Base-by-base conservation (phyloP, 371 early-diverging fungal genomes). In the Lichtheimia corymbifera region DNA sequence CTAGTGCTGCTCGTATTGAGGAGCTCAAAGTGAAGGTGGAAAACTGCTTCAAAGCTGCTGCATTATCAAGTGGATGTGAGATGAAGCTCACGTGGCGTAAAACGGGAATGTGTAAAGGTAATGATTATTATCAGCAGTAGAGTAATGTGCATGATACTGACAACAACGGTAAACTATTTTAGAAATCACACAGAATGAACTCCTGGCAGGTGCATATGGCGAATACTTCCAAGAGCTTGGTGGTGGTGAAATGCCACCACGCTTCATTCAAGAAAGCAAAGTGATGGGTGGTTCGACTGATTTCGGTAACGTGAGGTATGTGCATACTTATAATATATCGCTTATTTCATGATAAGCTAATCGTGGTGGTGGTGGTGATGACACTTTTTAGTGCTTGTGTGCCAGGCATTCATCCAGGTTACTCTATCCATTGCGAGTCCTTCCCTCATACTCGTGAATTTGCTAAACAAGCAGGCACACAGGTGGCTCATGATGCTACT, bases 301-400 rank as follows among this genome's bases (percentile, higher is more conserved):
- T 64, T 76, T 77, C 5, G 62, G 68, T 2, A 66, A 91, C 6
- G 45, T 78, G 13, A 71, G 75, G 1, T 43, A 56, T 1, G 65
- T 65, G 6, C 78, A 84, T 57, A 64, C 76, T 43, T 60, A 65
- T 6, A n/a, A 49, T 41, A 70, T 72, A 5, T n/a, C 11, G 13
- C 13, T 40, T 44, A 20, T 13, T 13, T 9, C 13, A 20, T 1
- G 52, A 58, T 25, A 88, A 82, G 1, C 80, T 82, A 7, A 89
- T 89, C 2, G 92, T 61, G 88, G 90, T 83, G 93, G 91, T 43
- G 91, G 92, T 61, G 88, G 90, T 83, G 93, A 91, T 43, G 91
- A 91, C 56, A 63, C 83, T 76, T 76, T 76, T 73, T 11, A 66
- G 77, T 41, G 74, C 68, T 35, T 35, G 35, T 15, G 42, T 82